These are phyloP conservation scores for Chenopodium quinoa DNA, from an alignment of 148 eudicot species.

Conservation along the genomic window DNA sequence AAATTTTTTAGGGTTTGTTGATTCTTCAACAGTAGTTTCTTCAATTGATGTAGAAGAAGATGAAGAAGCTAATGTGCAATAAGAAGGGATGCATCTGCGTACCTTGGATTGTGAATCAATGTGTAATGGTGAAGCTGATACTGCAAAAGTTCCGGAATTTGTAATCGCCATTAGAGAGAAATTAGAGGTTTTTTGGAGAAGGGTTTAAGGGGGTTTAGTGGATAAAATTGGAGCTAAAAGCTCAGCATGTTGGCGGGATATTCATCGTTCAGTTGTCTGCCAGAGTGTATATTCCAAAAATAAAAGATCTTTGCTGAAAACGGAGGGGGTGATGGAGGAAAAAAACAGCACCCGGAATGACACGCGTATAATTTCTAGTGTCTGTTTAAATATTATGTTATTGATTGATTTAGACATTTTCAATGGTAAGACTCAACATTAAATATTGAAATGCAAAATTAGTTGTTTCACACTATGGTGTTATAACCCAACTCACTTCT, in stretches of 20 bases:
- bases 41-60: conserved; percentile 32
- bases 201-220: conserved; percentile 7
- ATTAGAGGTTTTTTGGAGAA: background rate
- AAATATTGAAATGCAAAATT: no score
- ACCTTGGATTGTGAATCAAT: conserved; percentile 45
- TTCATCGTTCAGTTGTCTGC: background rate
- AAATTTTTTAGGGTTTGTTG: conserved; percentile 37
- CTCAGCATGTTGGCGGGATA: conserved; percentile 12
- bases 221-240: background rate
- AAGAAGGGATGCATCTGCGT: conserved; percentile 26
- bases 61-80: conserved; percentile 32
- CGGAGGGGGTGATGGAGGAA: no score
- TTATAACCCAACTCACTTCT: no score
- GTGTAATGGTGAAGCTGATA: conserved; percentile 36
- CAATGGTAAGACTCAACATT: no score
- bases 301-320: no score
- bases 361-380: no score
- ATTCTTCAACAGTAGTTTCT: conserved; percentile 32
- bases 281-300: no score
- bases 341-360: no score
- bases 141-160: conserved; percentile 41
- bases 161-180: conserved; percentile 33
- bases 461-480: no score
- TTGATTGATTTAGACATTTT: no score
- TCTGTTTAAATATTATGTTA: no score